phyloP scores from a whole-genome alignment of 495 filamentous ascomycete genomes.

The Tirmania nivea region DNA sequence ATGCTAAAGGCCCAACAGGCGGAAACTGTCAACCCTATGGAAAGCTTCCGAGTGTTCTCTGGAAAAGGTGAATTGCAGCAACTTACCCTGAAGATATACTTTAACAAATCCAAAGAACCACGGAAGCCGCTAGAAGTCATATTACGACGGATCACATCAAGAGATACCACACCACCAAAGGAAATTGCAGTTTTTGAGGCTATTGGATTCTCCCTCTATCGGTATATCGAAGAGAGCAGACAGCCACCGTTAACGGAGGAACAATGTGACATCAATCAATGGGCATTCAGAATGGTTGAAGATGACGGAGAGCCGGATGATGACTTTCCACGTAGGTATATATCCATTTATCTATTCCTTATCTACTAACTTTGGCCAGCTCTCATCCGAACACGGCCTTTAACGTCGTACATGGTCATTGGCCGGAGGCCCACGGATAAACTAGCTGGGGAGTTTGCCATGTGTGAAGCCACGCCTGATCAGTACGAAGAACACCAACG shows the following conservation, averaged over 20 bases:
- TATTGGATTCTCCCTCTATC: constrained; percentile 72
- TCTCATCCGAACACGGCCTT: constrained; percentile 51
- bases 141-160: constrained; percentile 29
- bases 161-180: constrained; percentile 28
- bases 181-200: constrained; percentile 69
- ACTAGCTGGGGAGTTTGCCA: constrained; percentile 80
- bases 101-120: constrained; percentile 33
- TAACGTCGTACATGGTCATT: constrained; percentile 71
- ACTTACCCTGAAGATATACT: constrained; percentile 66
- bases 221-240: constrained; percentile 61
- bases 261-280: constrained; percentile 70
- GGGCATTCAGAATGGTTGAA: constrained; percentile 70
- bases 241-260: constrained; percentile 45
- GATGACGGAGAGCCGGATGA: constrained; percentile 91
- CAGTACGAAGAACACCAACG: constrained; percentile 61
- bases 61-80: constrained; percentile 69
- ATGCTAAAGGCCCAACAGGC: constrained; percentile 57
- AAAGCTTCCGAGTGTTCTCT: constrained; percentile 64
- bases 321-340: constrained; percentile 47
- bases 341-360: neutral
- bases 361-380: constrained; percentile 16
- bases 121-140: constrained; percentile 28
- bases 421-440: constrained; percentile 55
- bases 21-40: constrained; percentile 63
- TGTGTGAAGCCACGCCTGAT: constrained; percentile 56